Evolutionary conservation across 2,329 filamentous ascomycete genomes (phyloP).

Genomic region (Fusarium transvaalense): DNA sequence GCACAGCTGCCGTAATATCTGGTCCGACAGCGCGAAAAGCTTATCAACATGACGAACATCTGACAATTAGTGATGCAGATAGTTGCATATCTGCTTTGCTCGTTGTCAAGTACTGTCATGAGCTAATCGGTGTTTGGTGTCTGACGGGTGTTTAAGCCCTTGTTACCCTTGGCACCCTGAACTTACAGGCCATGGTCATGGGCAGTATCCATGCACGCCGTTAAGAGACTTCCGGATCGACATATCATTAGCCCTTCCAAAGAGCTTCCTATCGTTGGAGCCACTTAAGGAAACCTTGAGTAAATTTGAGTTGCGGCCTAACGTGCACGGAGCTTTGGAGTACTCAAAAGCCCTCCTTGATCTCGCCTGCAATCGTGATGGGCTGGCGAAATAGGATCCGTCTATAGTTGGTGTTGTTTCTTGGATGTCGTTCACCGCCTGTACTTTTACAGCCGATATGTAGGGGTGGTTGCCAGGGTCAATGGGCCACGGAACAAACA

Average conservation of each 20-base stretch:
- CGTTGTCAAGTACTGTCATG: background rate
- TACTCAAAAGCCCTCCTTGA: constrained; percentile 27
- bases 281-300: constrained; percentile 2
- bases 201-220: constrained; percentile 9
- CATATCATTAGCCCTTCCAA: constrained; percentile 22
- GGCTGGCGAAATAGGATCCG: constrained; percentile 38
- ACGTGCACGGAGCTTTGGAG: constrained; percentile 34
- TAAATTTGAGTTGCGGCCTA: constrained; percentile 27
- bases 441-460: constrained; percentile 26
- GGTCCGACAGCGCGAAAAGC: background rate
- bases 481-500: constrained; percentile 35
- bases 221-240: constrained; percentile 17
- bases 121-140: background rate
- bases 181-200: background rate
- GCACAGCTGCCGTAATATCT: constrained; percentile 2
- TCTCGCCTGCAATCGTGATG: constrained; percentile 32
- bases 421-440: constrained; percentile 45
- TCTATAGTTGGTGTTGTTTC: constrained; percentile 35
- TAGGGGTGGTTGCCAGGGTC: constrained; percentile 39
- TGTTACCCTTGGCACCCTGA: background rate
- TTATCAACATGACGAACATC: constrained; percentile 10
- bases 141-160: background rate
- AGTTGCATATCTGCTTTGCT: constrained; percentile 9
- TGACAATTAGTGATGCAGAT: constrained; percentile 4
- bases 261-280: constrained; percentile 18